phyloP scores from a whole-genome alignment of 1,284 basidiomycete species.

The Afroboletus lepidellus region DNA sequence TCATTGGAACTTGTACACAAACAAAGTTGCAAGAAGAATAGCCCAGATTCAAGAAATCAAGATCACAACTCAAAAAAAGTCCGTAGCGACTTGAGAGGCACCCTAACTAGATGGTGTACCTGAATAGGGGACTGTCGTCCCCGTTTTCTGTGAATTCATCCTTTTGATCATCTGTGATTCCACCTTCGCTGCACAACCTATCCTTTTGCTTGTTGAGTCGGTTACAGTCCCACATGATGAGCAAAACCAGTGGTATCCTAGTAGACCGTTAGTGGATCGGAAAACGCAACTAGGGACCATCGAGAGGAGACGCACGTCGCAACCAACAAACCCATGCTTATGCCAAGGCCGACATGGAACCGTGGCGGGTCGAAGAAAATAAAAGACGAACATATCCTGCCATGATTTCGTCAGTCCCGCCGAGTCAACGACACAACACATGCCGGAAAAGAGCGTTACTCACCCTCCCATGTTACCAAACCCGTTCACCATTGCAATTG shows the following conservation, averaged over 20 bases:
- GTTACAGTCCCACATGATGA: conserved; percentile 40
- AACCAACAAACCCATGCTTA: conserved; percentile 33
- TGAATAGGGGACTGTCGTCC: conserved; percentile 50
- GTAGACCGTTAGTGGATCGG: conserved; percentile 1
- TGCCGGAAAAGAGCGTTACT: neutral
- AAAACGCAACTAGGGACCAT: neutral
- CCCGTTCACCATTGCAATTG: conserved; percentile 54
- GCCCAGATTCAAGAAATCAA: neutral
- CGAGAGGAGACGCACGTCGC: conserved; percentile 26
- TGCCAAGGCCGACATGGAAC: conserved; percentile 48
- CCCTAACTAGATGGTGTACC: conserved; percentile 29
- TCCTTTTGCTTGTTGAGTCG: conserved; percentile 42
- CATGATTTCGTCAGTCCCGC: neutral
- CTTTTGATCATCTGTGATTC: conserved; percentile 36
- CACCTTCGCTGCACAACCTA: conserved; percentile 36
- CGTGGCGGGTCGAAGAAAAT: conserved; percentile 45
- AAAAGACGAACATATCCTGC: conserved; percentile 44
- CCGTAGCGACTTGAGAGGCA: neutral
- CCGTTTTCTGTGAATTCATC: conserved; percentile 42
- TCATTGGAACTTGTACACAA: no score
- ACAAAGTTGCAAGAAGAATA: neutral
- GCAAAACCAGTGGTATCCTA: conserved; percentile 23
- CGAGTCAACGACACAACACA: neutral
- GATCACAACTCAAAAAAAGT: neutral
- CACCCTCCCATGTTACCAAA: conserved; percentile 55